Evolutionary conservation across 768 basidiomycete species (phyloP), one percentile per base, ranked within the genome.

Genomic region (Boletus patriciae): DNA sequence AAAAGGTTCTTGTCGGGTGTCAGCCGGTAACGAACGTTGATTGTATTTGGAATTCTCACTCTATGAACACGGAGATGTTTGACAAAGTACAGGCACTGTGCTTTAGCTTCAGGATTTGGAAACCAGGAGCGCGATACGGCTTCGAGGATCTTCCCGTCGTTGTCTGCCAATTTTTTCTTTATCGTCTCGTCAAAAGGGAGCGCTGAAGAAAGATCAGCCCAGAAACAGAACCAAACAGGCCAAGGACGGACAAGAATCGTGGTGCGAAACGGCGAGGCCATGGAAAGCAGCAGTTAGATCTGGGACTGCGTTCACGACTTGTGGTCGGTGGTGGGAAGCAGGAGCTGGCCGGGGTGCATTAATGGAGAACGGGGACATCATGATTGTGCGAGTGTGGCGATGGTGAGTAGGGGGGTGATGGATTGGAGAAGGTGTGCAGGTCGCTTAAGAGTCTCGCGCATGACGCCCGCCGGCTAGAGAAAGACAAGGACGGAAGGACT

Each of bases 1-100:
- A 69, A 66, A 29, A 73, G 54, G 50, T 61, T n/a, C 69, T 70
- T 44, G 48, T 36, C 16, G 37, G 11, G 16, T 8, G 49, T 70
- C 48, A 66, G 54, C 31, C 23, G 33, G 43, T 19, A 3, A n/a
- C 15, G 19, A 31, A 34, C 3, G 10, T 18, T 4, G 54, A 40
- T 29, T 4, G 45, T 29, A 18, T 9, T 15, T 50, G 16, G 3
- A 23, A 31, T 13, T 25, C 54, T 54, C 42, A 72, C 69, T 38
- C 18, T 70, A 33, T 69, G 50, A 8, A 70, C 44, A 33, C 55
- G 62, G 33, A 70, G 49, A 43, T 23, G 1, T 0, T 34, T 1
- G 33, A 72, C 43, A 19, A 66, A 50, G 9, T 36, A 0, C 36
- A 7, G 6, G 38, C 62, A 70, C 16, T 44, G 18, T 21, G 2